A percentile compares a stretch with the other conserved stretches of the same genome.
These are phyloP conservation scores for Verticillium longisporum DNA, from an alignment of 2,329 filamentous ascomycete species.

Conservation along the genomic window DNA sequence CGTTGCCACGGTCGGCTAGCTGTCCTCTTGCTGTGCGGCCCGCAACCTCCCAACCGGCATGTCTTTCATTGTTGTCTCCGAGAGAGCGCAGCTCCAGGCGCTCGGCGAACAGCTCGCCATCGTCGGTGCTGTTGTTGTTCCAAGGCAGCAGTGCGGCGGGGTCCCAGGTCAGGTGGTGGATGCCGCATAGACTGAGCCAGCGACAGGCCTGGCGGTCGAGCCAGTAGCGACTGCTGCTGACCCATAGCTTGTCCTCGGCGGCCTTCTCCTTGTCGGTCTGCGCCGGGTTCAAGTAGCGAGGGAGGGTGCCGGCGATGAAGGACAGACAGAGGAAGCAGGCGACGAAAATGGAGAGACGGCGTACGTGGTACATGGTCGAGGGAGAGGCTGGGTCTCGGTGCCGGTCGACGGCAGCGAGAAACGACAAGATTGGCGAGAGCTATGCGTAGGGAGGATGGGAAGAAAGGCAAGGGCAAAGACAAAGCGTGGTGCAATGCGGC, in stretches of 20 bases:
- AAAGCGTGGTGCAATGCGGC: neutral
- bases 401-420: neutral
- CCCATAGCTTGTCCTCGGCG: constrained; percentile 59
- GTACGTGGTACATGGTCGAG: constrained; percentile 34
- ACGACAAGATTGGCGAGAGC: neutral
- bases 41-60: constrained; percentile 15
- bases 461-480: neutral
- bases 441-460: neutral
- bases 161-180: constrained; percentile 63
- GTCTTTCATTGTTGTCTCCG: constrained; percentile 13
- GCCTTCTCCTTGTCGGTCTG: constrained; percentile 54
- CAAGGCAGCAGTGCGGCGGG: constrained; percentile 33
- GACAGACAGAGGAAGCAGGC: constrained; percentile 35
- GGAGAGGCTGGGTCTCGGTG: neutral
- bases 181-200: constrained; percentile 73
- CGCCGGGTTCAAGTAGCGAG: constrained; percentile 55
- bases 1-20: constrained; percentile 16
- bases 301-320: constrained; percentile 43
- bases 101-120: constrained; percentile 20
- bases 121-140: constrained; percentile 12
- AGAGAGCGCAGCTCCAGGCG: constrained; percentile 25
- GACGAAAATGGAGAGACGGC: constrained; percentile 32
- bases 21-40: constrained; percentile 1
- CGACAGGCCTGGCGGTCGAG: constrained; percentile 69
- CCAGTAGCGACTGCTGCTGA: constrained; percentile 65